These are phyloP conservation scores for Fusarium nisikadoi DNA, from an alignment of 2,329 filamentous ascomycete species.

Conservation along the genomic window DNA sequence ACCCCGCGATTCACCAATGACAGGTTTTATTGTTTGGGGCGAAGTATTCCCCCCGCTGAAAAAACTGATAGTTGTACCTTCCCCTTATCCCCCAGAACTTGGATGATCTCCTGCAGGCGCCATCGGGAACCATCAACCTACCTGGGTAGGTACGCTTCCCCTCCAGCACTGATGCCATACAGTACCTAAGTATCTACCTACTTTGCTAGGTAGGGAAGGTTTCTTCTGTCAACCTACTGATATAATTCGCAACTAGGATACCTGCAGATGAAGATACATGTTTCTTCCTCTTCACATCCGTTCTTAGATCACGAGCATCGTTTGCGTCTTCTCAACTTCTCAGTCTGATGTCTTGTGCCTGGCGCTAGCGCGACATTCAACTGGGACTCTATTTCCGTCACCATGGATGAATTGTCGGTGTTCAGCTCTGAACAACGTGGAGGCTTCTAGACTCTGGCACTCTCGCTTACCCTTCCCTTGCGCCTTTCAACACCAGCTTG, in stretches of 20 bases:
- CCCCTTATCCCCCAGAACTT: neutral
- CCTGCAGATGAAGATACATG: neutral
- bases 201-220: neutral
- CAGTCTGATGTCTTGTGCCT: neutral
- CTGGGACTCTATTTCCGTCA: slow-evolving; percentile 39
- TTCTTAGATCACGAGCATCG: neutral
- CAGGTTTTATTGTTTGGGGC: neutral
- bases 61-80: neutral
- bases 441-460: slow-evolving; percentile 25
- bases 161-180: neutral
- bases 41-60: neutral
- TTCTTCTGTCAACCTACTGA: neutral
- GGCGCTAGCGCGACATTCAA: neutral
- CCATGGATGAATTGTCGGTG: slow-evolving; percentile 27
- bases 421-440: neutral
- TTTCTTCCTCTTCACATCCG: neutral
- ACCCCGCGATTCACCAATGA: slow-evolving; percentile 40
- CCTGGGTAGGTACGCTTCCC: neutral
- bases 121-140: neutral
- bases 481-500: neutral
- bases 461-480: slow-evolving; percentile 15
- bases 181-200: neutral
- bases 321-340: neutral
- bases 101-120: neutral
- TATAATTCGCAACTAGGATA: neutral